phyloP scores from a whole-genome alignment of 495 filamentous ascomycete genomes.

The Parathielavia hyrcaniae region DNA sequence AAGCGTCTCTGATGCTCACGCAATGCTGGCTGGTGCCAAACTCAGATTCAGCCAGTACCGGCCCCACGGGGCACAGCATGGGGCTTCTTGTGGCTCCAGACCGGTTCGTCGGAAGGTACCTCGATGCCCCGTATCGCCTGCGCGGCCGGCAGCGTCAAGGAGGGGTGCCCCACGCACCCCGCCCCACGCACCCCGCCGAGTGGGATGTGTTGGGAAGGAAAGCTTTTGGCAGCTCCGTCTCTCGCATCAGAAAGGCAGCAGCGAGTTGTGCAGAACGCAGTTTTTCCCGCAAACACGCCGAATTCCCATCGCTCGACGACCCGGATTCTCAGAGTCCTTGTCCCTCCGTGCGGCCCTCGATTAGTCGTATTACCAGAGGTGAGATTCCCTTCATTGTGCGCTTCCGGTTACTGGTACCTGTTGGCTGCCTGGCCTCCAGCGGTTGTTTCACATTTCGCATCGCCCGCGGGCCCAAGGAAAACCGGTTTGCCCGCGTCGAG shows the following conservation, averaged over 20 bases:
- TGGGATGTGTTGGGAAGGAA: conserved; percentile 23
- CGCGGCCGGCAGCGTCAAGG: conserved; percentile 1
- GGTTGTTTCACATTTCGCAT: conserved; percentile 9
- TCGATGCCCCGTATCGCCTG: background rate
- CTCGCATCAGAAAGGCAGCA: conserved; percentile 2
- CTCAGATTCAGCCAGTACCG: background rate
- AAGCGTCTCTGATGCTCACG: background rate
- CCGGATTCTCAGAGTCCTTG: background rate
- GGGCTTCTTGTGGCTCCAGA: background rate
- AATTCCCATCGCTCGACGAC: conserved; percentile 4
- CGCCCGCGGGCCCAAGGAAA: conserved; percentile 1
- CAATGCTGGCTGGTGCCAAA: background rate
- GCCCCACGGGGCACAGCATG: background rate
- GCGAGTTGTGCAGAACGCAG: conserved; percentile 8
- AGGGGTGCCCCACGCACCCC: conserved; percentile 15
- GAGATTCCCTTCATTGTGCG: background rate
- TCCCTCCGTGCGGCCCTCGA: background rate
- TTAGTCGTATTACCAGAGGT: background rate
- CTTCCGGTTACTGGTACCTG: background rate
- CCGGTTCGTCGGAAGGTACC: background rate
- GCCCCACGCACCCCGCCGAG: conserved; percentile 15
- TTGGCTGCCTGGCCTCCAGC: background rate
- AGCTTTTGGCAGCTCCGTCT: conserved; percentile 15
- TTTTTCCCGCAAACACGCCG: conserved; percentile 16
- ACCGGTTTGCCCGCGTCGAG: background rate